A percentile compares a stretch with the other conserved stretches of the same genome.
Evolutionary conservation across 1,284 basidiomycete species (phyloP).

Genomic region (Grifola frondosa): DNA sequence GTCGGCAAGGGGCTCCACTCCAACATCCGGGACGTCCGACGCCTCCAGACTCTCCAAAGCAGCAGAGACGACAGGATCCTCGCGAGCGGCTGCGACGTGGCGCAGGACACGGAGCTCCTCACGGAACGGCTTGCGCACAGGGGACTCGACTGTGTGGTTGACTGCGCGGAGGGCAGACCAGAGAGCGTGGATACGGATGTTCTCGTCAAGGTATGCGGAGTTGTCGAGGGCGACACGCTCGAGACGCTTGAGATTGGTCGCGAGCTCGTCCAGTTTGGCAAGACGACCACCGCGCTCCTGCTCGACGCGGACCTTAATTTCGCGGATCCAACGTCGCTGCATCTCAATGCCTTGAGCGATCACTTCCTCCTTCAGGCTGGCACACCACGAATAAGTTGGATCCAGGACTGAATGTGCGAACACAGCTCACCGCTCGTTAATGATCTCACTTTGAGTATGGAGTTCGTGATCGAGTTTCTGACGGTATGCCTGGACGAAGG

Average conservation of each 20-base stretch:
- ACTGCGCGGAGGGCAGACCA: constrained; percentile 76
- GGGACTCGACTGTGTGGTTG: constrained; percentile 50
- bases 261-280: constrained; percentile 92
- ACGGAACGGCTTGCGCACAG: constrained; percentile 78
- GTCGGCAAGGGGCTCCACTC: constrained; percentile 88
- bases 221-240: constrained; percentile 93
- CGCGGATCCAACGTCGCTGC: constrained; percentile 94
- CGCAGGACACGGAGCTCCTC: constrained; percentile 86
- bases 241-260: constrained; percentile 86
- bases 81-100: constrained; percentile 68
- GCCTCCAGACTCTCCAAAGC: constrained; percentile 75
- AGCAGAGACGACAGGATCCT: constrained; percentile 65
- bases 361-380: constrained; percentile 90
- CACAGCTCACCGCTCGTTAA: constrained; percentile 80
- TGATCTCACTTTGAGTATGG: constrained; percentile 86
- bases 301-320: constrained; percentile 95
- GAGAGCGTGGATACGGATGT: constrained; percentile 81
- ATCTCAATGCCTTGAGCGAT: constrained; percentile 96
- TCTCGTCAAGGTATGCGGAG: constrained; percentile 85
- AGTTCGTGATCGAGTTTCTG: constrained; percentile 87
- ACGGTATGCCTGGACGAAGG: constrained; percentile 79
- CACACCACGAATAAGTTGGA: not conserved
- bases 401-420: not conserved
- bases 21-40: constrained; percentile 77
- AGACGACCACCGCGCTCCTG: constrained; percentile 95